Evolutionary conservation across 192 early-diverging fungal genomes (phyloP).

Genomic region (Coemansia sp.): DNA sequence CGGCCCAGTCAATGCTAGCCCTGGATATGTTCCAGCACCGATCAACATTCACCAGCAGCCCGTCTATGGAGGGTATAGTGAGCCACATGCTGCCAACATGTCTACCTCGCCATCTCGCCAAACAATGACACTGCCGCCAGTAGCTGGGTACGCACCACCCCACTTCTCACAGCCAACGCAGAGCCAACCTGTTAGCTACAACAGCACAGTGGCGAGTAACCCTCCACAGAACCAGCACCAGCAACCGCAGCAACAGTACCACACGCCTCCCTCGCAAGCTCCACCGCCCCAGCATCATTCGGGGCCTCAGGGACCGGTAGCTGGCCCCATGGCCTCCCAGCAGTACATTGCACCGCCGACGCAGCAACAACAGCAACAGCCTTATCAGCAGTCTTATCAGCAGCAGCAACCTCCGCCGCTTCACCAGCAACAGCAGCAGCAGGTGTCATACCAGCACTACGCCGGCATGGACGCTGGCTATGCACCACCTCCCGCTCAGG

Average conservation of each 20-base stretch:
- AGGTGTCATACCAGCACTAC: constrained; percentile 17
- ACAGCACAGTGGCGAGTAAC: constrained; percentile 17
- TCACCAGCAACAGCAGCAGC: constrained; percentile 14
- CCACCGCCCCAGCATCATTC: constrained; percentile 28
- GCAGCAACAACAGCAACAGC: constrained; percentile 26
- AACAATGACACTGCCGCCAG: constrained; percentile 21
- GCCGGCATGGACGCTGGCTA: constrained; percentile 8
- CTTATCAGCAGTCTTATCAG: constrained; percentile 18
- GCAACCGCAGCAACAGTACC: neutral
- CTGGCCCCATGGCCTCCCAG: constrained; percentile 9
- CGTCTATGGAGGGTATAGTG: constrained; percentile 30
- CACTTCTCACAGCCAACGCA: constrained; percentile 32
- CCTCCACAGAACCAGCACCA: constrained; percentile 19
- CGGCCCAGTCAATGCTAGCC: constrained; percentile 17
- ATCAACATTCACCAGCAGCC: constrained; percentile 26
- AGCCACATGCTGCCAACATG: constrained; percentile 10
- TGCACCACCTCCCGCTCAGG: constrained; percentile 1
- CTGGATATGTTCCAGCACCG: constrained; percentile 25
- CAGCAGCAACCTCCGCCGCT: constrained; percentile 22
- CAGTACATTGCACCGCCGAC: constrained; percentile 25
- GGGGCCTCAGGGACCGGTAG: constrained; percentile 3
- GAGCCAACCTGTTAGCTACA: constrained; percentile 18
- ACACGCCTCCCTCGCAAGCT: constrained; percentile 18
- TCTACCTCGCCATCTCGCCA: constrained; percentile 21
- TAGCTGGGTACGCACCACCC: constrained; percentile 27